These are phyloP conservation scores for Candida qinlingensis DNA, from an alignment of 805 yeast species.

Conservation along the genomic window DNA sequence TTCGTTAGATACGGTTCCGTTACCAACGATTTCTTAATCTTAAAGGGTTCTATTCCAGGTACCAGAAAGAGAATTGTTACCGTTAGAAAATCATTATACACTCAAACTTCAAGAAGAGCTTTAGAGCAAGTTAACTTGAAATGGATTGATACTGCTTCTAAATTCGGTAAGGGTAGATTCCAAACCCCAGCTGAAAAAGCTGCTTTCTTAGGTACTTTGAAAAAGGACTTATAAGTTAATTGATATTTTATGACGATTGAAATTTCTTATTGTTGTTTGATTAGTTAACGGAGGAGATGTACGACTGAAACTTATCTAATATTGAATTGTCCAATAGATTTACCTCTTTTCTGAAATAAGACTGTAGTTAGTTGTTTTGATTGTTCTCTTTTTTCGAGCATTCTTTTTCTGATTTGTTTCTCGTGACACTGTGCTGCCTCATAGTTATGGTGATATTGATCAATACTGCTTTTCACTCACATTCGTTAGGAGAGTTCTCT, in stretches of 20 bases:
- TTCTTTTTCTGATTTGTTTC: background rate
- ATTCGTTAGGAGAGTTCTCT: no score
- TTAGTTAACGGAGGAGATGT: background rate
- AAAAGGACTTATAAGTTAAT: constrained; percentile 77
- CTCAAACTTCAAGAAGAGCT: constrained; percentile 97
- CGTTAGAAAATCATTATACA: constrained; percentile 96
- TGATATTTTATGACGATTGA: no score
- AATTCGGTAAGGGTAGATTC: constrained; percentile 99
- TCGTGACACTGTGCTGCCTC: no score
- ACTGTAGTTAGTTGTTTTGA: background rate
- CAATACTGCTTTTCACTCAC: no score
- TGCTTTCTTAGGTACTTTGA: constrained; percentile 99
- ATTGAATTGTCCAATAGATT: constrained; percentile 1
- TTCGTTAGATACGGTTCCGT: constrained; percentile 98
- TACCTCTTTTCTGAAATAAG: background rate
- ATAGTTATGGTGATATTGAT: no score
- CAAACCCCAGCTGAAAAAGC: constrained; percentile 99
- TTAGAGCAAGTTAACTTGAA: constrained; percentile 93
- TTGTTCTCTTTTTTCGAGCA: background rate
- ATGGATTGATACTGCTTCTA: constrained; percentile 99
- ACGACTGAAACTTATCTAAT: background rate
- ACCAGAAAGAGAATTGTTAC: constrained; percentile 99
- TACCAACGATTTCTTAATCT: constrained; percentile 94
- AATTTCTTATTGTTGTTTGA: no score
- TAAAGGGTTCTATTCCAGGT: constrained; percentile 99